These are phyloP conservation scores for Syncephalis plumigaleata DNA, from an alignment of 371 early-diverging fungal species.

Conservation along the genomic window DNA sequence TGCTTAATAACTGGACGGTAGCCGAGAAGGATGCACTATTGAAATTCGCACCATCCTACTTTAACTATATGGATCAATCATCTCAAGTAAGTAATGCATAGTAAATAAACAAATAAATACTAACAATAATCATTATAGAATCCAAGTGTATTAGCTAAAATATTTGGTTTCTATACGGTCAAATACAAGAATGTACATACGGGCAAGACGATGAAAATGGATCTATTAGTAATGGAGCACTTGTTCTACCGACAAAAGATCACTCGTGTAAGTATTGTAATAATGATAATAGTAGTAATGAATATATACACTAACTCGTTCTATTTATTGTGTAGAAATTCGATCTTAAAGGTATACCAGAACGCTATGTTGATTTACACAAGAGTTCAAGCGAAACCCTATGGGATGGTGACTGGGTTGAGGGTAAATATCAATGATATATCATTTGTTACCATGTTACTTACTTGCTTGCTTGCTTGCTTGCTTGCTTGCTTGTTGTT, in stretches of 20 bases:
- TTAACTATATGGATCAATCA: slow-evolving; percentile 72
- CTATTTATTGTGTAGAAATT: slow-evolving; percentile 36
- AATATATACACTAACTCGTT: no score
- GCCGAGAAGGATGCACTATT: slow-evolving; percentile 79
- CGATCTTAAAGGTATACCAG: slow-evolving; percentile 87
- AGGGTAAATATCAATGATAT: no score
- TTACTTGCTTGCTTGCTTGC: no score
- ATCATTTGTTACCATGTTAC: no score
- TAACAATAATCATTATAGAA: slow-evolving; percentile 19
- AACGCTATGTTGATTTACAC: slow-evolving; percentile 75
- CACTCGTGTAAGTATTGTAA: slow-evolving; percentile 23
- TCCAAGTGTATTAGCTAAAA: slow-evolving; percentile 78
- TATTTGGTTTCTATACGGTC: slow-evolving; percentile 83
- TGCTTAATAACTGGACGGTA: slow-evolving; percentile 23
- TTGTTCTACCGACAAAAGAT: slow-evolving; percentile 69
- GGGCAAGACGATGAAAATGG: slow-evolving; percentile 67
- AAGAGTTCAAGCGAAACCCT: slow-evolving; percentile 71
- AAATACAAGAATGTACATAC: slow-evolving; percentile 64
- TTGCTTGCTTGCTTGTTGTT: no score
- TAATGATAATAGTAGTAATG: not conserved
- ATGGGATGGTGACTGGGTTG: slow-evolving; percentile 82
- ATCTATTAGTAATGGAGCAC: slow-evolving; percentile 91
- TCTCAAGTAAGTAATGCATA: not conserved
- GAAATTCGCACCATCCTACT: slow-evolving; percentile 83
- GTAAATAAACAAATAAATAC: not conserved